Evolutionary conservation across 1,284 basidiomycete species (phyloP).

Genomic region (Boletus mariae): DNA sequence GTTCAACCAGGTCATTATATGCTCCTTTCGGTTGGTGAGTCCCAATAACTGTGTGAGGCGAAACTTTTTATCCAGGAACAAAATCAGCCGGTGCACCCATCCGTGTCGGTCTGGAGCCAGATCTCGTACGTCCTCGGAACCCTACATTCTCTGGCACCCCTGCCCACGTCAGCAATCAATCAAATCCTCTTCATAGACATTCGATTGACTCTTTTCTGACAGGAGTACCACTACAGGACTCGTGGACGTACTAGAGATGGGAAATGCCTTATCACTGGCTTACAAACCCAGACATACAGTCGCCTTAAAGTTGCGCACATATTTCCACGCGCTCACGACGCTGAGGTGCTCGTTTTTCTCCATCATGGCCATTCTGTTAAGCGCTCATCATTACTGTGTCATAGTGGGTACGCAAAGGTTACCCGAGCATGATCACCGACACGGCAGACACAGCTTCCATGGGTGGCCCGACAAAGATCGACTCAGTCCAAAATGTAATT

Average conservation of each 20-base stretch:
- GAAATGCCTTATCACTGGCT: slow-evolving; percentile 18
- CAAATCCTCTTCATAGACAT: background rate
- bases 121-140: background rate
- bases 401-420: slow-evolving; percentile 17
- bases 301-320: slow-evolving; percentile 21
- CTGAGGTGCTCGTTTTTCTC: slow-evolving; percentile 12
- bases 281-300: slow-evolving; percentile 12
- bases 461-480: slow-evolving; percentile 3
- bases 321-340: slow-evolving; percentile 19
- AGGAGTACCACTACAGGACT: background rate
- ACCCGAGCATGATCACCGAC: slow-evolving; percentile 14
- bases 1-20: background rate
- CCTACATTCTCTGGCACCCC: background rate
- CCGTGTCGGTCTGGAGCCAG: background rate
- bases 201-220: background rate
- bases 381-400: background rate
- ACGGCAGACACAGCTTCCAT: background rate
- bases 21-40: background rate
- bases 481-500: slow-evolving; percentile 22
- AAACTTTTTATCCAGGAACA: too few species aligned
- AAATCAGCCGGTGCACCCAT: background rate
- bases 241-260: slow-evolving; percentile 5
- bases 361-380: background rate
- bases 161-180: background rate
- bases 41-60: background rate